Evolutionary conservation across 371 early-diverging fungal species (phyloP), one percentile per base, ranked within the genome.

Genomic region (Rhizoclosmatium hyalinum): DNA sequence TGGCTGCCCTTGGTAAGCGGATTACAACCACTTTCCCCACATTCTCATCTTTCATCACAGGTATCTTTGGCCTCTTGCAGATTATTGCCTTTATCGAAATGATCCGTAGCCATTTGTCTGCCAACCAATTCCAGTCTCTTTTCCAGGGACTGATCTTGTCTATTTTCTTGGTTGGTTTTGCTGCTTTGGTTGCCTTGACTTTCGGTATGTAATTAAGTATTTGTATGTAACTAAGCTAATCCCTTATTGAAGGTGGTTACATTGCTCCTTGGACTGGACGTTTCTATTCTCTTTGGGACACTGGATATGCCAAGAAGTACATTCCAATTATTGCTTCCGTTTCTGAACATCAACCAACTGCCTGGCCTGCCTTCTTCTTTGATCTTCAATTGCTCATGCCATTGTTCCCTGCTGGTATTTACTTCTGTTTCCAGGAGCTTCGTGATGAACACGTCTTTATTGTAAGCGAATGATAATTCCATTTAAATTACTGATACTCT

Each of bases 321-420:
- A 98, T 98, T 81, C 99, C 99, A 0, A 97, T 99, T 77, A 99
- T 99, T 81, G 99, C 99, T 0, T 98, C 98, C 4, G 99, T 99
- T 32, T 98, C 98, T 5, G 99, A 99, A 81, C 99, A 99, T 87
- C 99, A 98, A 82, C 99, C 99, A 41, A 98, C 99, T 2, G 92
- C 98, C 0, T 99, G 99, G 99, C 89, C 97, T n/a, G 93, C 96
- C 45, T 97, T 98, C 90, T 98, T 98, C 88, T 96, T 99, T 80
- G 99, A 99, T 77, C 88, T 99, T 46, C 93, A 98, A 69, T 87
- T 96, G 85, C 89, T 98, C 19, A 90, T 98, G 68, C 92, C 94
- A 81, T 78, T 97, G 39, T 95, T 98, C 88, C 99, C 99, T 3
- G 99, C 96, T 8, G 98, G 98, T 39, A 88, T 98, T 50, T 99